A percentile compares a stretch with the other conserved stretches of the same genome.
These are phyloP conservation scores for Boletus huronensis DNA, from an alignment of 768 basidiomycete genomes.

Conservation along the genomic window DNA sequence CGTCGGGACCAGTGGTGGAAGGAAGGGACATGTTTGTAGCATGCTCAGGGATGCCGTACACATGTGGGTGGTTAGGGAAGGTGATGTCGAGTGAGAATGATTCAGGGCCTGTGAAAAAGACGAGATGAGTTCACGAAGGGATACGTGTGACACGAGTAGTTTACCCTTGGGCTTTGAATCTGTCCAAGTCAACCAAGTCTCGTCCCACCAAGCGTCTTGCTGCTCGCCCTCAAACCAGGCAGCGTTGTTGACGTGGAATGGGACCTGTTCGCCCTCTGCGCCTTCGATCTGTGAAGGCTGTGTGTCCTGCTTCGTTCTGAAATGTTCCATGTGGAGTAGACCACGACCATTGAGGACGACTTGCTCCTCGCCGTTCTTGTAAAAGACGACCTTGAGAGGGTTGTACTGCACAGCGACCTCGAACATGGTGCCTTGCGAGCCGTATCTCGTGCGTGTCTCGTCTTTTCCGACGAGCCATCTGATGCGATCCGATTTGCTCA, in stretches of 20 bases:
- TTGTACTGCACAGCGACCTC: slow-evolving; percentile 69
- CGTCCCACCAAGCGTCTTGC: slow-evolving; percentile 88
- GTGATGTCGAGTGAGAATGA: slow-evolving; percentile 88
- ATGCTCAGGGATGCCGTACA: slow-evolving; percentile 97
- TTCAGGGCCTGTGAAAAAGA: slow-evolving; percentile 75
- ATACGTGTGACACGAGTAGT: background rate
- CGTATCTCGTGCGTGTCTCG: slow-evolving; percentile 62
- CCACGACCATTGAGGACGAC: slow-evolving; percentile 87
- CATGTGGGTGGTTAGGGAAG: slow-evolving; percentile 87
- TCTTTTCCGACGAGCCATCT: slow-evolving; percentile 66
- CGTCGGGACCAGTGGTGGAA: slow-evolving; percentile 74
- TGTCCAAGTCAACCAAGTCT: slow-evolving; percentile 80
- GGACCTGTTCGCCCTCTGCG: slow-evolving; percentile 47
- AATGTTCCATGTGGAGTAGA: slow-evolving; percentile 97
- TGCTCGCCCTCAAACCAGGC: slow-evolving; percentile 89
- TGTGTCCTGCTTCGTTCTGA: slow-evolving; percentile 59
- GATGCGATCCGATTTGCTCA: slow-evolving; percentile 47
- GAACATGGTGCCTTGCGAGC: slow-evolving; percentile 54
- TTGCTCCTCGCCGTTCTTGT: slow-evolving; percentile 74
- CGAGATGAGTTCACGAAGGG: background rate
- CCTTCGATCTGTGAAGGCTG: slow-evolving; percentile 39
- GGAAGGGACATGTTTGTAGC: slow-evolving; percentile 89
- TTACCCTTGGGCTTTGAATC: slow-evolving; percentile 95
- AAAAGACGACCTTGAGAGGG: slow-evolving; percentile 73
- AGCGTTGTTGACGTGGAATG: slow-evolving; percentile 48